Conservation (phyloP, 345 rosid genomes). For the Anacardium occidentale region DNA sequence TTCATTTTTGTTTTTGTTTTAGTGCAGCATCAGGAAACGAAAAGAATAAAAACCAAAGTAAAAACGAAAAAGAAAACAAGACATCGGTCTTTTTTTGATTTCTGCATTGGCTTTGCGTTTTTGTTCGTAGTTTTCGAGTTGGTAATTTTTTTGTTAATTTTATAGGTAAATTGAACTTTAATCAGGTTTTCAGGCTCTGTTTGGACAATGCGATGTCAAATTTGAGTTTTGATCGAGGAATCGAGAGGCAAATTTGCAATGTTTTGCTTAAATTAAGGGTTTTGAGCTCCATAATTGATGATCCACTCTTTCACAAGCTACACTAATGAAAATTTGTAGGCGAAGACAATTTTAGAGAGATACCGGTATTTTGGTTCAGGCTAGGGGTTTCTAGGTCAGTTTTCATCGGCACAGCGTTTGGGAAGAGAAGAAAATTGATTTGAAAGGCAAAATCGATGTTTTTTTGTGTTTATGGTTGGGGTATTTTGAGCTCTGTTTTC, state of each 20-base stretch:
- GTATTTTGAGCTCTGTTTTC: conserved; percentile 6
- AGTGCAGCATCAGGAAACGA: neutral
- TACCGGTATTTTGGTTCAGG: neutral
- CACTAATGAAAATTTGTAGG: neutral
- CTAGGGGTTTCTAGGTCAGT: conserved; percentile 11
- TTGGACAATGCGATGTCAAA: neutral
- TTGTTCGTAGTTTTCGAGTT: neutral
- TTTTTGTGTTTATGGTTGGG: neutral
- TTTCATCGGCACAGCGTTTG: neutral
- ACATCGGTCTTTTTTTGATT: neutral
- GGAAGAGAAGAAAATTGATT: neutral
- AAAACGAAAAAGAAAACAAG: too few species aligned
- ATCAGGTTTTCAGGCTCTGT: neutral
- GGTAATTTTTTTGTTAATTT: neutral
- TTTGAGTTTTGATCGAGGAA: neutral
- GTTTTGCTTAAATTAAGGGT: neutral
- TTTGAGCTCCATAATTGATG: conserved; percentile 9
- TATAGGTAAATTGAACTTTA: neutral
- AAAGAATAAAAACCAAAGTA: too few species aligned
- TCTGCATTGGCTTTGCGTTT: neutral
- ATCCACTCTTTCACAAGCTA: neutral
- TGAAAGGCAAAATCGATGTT: neutral
- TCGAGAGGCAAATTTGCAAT: conserved; percentile 1
- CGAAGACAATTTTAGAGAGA: neutral
- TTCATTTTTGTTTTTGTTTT: neutral